Conservation (phyloP, 106 monocot genomes). For the Narthecium ossifragum region DNA sequence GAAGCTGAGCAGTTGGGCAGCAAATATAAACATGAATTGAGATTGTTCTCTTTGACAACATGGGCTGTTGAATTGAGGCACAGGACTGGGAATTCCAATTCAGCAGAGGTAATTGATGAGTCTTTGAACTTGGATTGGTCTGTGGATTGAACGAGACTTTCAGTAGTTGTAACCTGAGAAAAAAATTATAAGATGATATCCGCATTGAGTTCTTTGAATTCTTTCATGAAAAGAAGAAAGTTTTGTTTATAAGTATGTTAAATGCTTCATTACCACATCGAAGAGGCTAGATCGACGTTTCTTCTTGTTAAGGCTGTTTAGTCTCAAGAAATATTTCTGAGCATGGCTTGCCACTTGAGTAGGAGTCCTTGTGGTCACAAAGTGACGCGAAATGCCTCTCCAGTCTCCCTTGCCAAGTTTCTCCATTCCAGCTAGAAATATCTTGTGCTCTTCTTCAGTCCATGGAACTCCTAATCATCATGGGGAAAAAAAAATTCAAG, state of each 20-base stretch:
- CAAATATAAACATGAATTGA: background rate
- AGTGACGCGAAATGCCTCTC: constrained; percentile 41
- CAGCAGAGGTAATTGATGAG: background rate
- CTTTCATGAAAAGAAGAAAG: background rate
- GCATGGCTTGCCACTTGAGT: constrained; percentile 61
- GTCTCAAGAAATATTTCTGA: constrained; percentile 52
- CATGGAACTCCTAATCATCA: constrained; percentile 38
- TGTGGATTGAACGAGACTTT: no score
- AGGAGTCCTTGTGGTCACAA: constrained; percentile 44
- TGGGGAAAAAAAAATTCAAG: no score
- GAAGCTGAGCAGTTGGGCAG: background rate
- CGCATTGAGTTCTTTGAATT: no score
- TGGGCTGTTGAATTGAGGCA: background rate
- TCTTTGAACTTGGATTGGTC: no score
- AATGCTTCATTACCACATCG: constrained; percentile 24
- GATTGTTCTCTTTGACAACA: no score
- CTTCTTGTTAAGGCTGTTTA: constrained; percentile 28
- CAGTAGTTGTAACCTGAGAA: background rate
- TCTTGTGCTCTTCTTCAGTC: constrained; percentile 48
- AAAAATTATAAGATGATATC: background rate
- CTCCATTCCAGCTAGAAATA: constrained; percentile 39
- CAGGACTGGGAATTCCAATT: no score
- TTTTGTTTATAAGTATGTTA: background rate
- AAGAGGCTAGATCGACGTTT: constrained; percentile 42
- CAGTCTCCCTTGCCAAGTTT: constrained; percentile 53